Evolutionary conservation across 768 basidiomycete genomes (phyloP).

Genomic region (Lyophyllum shimeji): DNA sequence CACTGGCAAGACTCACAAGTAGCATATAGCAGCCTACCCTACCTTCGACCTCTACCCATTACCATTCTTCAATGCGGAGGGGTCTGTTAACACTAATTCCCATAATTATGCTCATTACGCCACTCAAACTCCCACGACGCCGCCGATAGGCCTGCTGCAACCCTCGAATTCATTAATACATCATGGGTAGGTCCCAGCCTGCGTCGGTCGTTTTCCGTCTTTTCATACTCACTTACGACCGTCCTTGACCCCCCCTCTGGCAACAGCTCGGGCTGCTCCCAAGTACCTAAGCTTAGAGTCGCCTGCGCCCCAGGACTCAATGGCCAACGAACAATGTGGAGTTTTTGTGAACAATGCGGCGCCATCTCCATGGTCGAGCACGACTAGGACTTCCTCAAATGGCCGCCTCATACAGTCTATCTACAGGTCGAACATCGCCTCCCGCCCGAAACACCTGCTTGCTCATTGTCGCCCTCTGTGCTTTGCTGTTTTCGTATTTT

Average conservation of each 20-base stretch:
- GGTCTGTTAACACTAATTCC: conserved; percentile 47
- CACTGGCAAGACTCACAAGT: conserved; percentile 1
- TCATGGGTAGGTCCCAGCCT: conserved; percentile 57
- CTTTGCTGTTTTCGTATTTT: conserved; percentile 15
- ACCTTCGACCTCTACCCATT: conserved; percentile 62
- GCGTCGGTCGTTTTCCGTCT: conserved; percentile 5
- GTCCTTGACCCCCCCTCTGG: conserved; percentile 4
- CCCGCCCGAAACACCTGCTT: neutral
- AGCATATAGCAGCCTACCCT: conserved; percentile 49
- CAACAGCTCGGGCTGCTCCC: conserved; percentile 49
- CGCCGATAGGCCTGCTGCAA: conserved; percentile 65
- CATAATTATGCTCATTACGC: conserved; percentile 42
- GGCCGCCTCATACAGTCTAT: neutral
- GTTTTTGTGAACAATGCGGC: conserved; percentile 85
- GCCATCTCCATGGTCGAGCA: conserved; percentile 86
- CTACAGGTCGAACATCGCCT: neutral
- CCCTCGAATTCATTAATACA: conserved; percentile 61
- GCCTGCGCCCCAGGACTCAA: conserved; percentile 70
- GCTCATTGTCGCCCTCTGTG: conserved; percentile 9
- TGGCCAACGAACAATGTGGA: conserved; percentile 83
- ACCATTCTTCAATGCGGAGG: conserved; percentile 48
- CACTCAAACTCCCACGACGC: conserved; percentile 39
- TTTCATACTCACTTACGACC: neutral
- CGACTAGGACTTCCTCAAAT: conserved; percentile 40
- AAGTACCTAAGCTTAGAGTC: conserved; percentile 81